Base-by-base conservation (phyloP, 768 basidiomycete species). In the Leccinum barrowsii region DNA sequence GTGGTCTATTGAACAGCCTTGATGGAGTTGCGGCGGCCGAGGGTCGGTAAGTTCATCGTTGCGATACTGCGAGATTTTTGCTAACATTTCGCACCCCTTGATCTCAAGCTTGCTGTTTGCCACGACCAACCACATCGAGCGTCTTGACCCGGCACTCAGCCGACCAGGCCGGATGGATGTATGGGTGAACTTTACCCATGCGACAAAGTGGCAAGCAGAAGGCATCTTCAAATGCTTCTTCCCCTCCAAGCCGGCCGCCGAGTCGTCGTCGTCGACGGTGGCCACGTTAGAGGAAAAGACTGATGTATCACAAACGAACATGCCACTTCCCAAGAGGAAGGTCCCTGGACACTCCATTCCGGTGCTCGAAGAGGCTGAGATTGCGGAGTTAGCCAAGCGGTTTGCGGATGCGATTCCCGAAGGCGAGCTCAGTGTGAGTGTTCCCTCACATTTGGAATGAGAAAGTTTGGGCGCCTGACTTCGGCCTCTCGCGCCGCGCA, bases 191-290 rank as follows among this genome's bases (percentile, higher is more conserved):
- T 94, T 94, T 74, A 87, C 88, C 53, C 87, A 94, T 67, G 91
- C 92, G 5, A 92, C 90, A 7, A 93, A 91, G 72, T 93, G 90
- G 90, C 92, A 94, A 68, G 92, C 92, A 13, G 91, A 92, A 73
- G 91, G 90, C 53, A 90, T 94, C 70, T 94, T 92, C 84, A 92
- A 92, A 71, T 92, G 90, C 73, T 94, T 94, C 85, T 94, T 94
- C 86, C 91, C 92, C 3, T 86, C 73, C 73, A 85, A 76, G 58
- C 73, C 64, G 57, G 50, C 60, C 12, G 34, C 34, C n/a, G 40
- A 54, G 6, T 51, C 56, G 19, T 21, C 60, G 35, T 56, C 67
- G 2, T 44, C 42, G 10, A 40, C 64, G 44, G 61, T 3, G 17
- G n/a, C 62, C 40, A 51, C 57, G 19, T 55, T 61, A 50, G 52